Evolutionary conservation across 495 filamentous ascomycete genomes (phyloP).

Genomic region (Aspergillus homomorphus): DNA sequence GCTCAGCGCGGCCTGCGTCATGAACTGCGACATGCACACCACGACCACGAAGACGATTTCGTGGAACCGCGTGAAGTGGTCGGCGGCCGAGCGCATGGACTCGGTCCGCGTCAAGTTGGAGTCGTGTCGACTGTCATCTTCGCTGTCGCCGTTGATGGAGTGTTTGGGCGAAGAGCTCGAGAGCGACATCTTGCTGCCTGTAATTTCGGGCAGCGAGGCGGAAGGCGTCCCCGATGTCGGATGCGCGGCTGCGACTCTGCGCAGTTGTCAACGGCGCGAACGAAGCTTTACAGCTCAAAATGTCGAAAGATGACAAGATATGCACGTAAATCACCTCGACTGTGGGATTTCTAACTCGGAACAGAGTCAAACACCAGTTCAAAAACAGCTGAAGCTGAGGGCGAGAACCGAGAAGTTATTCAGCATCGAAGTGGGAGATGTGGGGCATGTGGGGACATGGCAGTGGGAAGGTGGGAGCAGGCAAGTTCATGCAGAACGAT

Average conservation of each 20-base stretch:
- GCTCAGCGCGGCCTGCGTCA: constrained; percentile 31
- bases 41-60: constrained; percentile 27
- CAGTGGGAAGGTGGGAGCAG: background rate
- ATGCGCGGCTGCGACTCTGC: no score
- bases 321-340: background rate
- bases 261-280: no score
- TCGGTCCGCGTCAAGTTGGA: background rate
- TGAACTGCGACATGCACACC: constrained; percentile 37
- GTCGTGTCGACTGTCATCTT: background rate
- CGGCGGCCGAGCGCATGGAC: constrained; percentile 22
- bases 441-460: background rate
- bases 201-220: background rate
- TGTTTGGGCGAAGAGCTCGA: background rate
- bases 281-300: no score
- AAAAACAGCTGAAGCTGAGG: background rate
- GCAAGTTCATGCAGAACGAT: no score
- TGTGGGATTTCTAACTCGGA: background rate
- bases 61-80: constrained; percentile 23
- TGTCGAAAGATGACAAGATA: no score
- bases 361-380: background rate
- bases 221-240: background rate
- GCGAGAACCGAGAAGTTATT: background rate
- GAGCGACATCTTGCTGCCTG: background rate
- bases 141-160: background rate
- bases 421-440: background rate